These are phyloP conservation scores for Cladosporium sp. DNA, from an alignment of 2,329 filamentous ascomycete species.

Conservation along the genomic window DNA sequence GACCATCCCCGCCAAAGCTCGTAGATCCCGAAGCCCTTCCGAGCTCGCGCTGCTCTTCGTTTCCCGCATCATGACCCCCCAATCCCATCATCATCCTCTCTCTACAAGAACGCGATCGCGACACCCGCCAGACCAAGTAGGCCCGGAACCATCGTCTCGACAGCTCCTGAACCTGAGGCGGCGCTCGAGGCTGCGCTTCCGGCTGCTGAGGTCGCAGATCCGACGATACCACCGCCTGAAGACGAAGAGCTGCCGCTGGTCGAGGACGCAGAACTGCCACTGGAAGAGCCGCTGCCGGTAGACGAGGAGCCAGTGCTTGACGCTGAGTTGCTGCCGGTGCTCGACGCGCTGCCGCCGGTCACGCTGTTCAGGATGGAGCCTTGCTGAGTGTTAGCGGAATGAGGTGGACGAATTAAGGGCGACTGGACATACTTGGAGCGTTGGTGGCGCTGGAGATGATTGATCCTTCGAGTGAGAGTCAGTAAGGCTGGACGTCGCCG, in stretches of 20 bases:
- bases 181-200: background rate
- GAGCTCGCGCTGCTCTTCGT: too few species aligned
- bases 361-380: slow-evolving; percentile 8
- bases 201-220: background rate
- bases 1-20: too few species aligned
- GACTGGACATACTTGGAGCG: background rate
- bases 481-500: too few species aligned
- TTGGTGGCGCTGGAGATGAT: slow-evolving; percentile 8
- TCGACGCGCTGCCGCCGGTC: slow-evolving; percentile 1
- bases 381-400: background rate
- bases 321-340: background rate
- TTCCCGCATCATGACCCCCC: background rate
- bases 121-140: slow-evolving; percentile 1
- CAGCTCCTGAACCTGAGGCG: background rate
- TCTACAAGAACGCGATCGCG: slow-evolving; percentile 1
- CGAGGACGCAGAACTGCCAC: background rate
- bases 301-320: background rate
- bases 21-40: too few species aligned
- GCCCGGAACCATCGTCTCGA: background rate
- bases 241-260: background rate
- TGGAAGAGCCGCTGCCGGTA: background rate
- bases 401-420: background rate
- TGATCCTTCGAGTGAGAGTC: background rate
- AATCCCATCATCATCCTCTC: background rate
- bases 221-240: background rate